These are phyloP conservation scores for Wilcoxina mikolae DNA, from an alignment of 495 filamentous ascomycete genomes.

Conservation along the genomic window DNA sequence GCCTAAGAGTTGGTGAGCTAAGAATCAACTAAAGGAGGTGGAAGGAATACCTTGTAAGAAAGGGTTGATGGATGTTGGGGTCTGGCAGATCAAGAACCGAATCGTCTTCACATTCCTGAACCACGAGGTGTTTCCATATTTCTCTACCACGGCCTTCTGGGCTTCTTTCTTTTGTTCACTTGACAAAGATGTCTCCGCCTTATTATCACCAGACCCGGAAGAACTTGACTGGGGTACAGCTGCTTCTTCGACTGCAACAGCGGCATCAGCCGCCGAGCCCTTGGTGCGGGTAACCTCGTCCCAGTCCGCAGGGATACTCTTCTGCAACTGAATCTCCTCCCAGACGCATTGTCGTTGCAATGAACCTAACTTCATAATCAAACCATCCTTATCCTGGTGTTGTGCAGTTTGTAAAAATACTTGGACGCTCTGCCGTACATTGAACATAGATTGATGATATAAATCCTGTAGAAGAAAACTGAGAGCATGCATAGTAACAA, in stretches of 20 bases:
- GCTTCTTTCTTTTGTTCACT: conserved; percentile 30
- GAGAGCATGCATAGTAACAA: conserved; percentile 60
- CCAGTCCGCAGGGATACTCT: conserved; percentile 50
- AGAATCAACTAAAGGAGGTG: not conserved
- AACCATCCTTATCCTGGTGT: conserved; percentile 17
- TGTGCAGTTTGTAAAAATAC: conserved; percentile 39
- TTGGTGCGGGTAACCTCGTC: conserved; percentile 46
- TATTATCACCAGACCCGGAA: not conserved
- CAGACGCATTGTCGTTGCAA: conserved; percentile 63
- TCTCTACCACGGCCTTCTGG: conserved; percentile 31
- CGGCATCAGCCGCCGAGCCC: conserved; percentile 34
- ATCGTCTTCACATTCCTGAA: conserved; percentile 70
- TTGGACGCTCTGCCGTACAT: conserved; percentile 42
- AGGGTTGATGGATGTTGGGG: conserved; percentile 36
- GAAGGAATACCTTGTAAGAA: conserved; percentile 25
- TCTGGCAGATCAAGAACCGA: conserved; percentile 57
- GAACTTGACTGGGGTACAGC: conserved; percentile 14
- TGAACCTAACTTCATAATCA: conserved; percentile 45
- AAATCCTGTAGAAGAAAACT: conserved; percentile 56
- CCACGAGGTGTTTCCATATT: conserved; percentile 37
- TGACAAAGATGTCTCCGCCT: conserved; percentile 14
- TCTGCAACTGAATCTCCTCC: conserved; percentile 65
- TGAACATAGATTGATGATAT: conserved; percentile 51
- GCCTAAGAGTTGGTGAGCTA: conserved; percentile 22
- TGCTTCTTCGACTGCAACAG: conserved; percentile 32